These are phyloP conservation scores for Castanea crenata DNA, from an alignment of 306 rosid genomes.

Conservation along the genomic window DNA sequence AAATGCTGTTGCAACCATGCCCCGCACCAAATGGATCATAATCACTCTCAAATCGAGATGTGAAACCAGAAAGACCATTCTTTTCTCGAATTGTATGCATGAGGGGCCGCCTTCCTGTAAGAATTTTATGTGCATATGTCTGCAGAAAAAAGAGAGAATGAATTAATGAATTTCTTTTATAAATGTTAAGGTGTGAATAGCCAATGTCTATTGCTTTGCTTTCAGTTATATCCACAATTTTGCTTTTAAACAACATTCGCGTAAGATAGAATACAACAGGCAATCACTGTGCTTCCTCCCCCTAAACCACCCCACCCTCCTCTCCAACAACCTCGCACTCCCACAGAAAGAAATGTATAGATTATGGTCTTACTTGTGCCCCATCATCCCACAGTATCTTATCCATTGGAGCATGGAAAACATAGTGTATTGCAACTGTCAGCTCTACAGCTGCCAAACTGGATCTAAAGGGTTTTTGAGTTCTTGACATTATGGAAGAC, in stretches of 20 bases:
- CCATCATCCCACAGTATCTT: slow-evolving; percentile 91
- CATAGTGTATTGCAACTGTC: slow-evolving; percentile 87
- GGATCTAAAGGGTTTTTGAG: slow-evolving; percentile 40
- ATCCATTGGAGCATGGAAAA: slow-evolving; percentile 88
- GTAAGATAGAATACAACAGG: neutral
- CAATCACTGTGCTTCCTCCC: neutral
- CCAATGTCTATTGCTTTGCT: neutral
- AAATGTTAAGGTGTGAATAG: neutral
- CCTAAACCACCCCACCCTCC: neutral
- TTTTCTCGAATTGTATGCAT: slow-evolving; percentile 62
- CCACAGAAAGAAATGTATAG: neutral
- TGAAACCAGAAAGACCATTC: slow-evolving; percentile 72
- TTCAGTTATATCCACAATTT: neutral
- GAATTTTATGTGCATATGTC: slow-evolving; percentile 87
- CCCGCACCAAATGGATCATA: slow-evolving; percentile 91
- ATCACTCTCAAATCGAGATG: slow-evolving; percentile 76
- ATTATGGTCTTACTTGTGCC: slow-evolving; percentile 66
- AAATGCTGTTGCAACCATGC: slow-evolving; percentile 95
- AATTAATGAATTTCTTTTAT: neutral
- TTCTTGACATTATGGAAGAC: slow-evolving; percentile 42
- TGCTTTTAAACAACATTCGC: neutral
- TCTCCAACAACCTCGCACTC: neutral
- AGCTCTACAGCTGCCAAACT: slow-evolving; percentile 79
- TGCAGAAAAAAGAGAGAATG: slow-evolving; percentile 34
- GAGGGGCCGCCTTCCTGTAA: slow-evolving; percentile 78